Conservation (phyloP, 2,329 filamentous ascomycete species). For the Dothideomycetes sp. region DNA sequence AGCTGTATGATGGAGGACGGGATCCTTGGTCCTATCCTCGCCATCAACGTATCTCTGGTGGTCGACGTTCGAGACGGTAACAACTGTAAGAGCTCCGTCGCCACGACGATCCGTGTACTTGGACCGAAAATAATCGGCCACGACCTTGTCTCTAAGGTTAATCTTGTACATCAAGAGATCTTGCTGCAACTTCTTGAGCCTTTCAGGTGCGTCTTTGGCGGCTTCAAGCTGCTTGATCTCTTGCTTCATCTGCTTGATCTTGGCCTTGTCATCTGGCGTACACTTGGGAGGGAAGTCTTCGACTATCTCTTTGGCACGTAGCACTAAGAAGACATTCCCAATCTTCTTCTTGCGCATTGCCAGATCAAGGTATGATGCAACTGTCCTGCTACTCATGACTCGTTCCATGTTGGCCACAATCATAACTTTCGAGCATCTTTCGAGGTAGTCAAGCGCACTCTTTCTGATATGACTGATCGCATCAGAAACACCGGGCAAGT, state of each 20-base stretch:
- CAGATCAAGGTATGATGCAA: background rate
- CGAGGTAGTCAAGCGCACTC: background rate
- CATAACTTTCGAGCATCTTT: background rate
- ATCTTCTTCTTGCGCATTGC: background rate
- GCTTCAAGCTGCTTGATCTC: background rate
- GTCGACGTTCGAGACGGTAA: background rate
- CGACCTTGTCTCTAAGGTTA: background rate
- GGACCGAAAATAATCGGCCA: background rate
- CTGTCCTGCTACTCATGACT: background rate
- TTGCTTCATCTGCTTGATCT: background rate
- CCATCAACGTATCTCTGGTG: background rate
- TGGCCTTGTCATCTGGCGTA: background rate
- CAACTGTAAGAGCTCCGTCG: background rate
- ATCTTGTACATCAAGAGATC: background rate
- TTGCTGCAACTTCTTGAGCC: background rate
- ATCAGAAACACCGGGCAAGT: slow-evolving; percentile 12
- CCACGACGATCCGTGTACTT: background rate
- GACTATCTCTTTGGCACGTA: slow-evolving; percentile 2
- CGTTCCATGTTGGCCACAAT: background rate
- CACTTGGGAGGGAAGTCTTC: background rate
- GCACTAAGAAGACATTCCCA: slow-evolving; percentile 4
- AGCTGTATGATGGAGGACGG: background rate
- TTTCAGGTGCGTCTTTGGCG: background rate
- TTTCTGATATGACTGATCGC: background rate
- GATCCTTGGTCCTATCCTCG: background rate